These are phyloP conservation scores for Amanita exitialis DNA, from an alignment of 768 basidiomycete genomes.

Conservation along the genomic window DNA sequence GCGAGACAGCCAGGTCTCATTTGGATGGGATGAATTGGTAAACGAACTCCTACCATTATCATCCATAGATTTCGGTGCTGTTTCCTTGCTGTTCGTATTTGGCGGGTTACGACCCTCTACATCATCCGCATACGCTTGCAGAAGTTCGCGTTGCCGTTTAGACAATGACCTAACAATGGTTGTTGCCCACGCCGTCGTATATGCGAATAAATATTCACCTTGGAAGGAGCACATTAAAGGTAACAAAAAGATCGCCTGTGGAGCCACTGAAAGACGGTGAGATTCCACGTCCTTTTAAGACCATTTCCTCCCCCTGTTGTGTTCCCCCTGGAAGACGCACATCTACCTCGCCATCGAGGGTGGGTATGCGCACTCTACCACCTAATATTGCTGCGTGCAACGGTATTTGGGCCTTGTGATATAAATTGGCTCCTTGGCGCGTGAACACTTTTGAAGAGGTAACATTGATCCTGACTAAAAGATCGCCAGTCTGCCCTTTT, in stretches of 20 bases:
- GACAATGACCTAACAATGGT: constrained; percentile 58
- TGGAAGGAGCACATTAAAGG: constrained; percentile 81
- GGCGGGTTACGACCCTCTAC: constrained; percentile 55
- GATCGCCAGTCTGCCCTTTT: constrained; percentile 72
- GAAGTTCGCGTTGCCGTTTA: constrained; percentile 72
- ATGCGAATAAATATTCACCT: constrained; percentile 43
- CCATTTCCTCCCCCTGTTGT: constrained; percentile 96
- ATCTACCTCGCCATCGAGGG: constrained; percentile 92
- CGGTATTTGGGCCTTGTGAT: constrained; percentile 85
- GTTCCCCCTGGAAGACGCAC: constrained; percentile 88
- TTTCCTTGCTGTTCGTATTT: constrained; percentile 12
- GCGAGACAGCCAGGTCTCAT: constrained; percentile 62
- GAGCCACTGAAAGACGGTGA: constrained; percentile 44
- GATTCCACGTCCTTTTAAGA: constrained; percentile 82
- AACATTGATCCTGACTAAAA: constrained; percentile 81
- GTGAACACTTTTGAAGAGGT: constrained; percentile 75
- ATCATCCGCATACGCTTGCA: constrained; percentile 88
- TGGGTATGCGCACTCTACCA: constrained; percentile 85
- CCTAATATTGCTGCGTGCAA: constrained; percentile 90
- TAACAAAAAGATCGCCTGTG: constrained; percentile 82
- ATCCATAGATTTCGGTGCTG: constrained; percentile 11
- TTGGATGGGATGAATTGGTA: constrained; percentile 42
- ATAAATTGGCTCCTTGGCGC: constrained; percentile 85
- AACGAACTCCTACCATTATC: constrained; percentile 76
- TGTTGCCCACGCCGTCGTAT: constrained; percentile 2